Evolutionary conservation across 139 green algal genomes (phyloP).

Genomic region (Dunaliella sp.): DNA sequence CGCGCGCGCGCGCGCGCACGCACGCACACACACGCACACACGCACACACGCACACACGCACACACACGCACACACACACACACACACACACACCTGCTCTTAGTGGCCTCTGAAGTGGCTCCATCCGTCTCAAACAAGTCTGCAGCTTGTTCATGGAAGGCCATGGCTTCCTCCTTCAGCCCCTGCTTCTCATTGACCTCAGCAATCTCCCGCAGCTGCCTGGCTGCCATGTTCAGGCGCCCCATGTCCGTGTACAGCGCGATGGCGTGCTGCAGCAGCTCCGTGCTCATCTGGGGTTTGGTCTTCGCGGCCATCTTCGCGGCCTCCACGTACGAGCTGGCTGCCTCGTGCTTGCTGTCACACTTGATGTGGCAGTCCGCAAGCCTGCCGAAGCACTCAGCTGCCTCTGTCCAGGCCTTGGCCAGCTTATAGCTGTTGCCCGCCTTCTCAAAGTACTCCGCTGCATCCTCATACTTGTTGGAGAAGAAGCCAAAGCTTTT

Average conservation of each 20-base stretch:
- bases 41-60: not conserved
- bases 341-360: constrained; percentile 88
- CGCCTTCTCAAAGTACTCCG: constrained; percentile 88
- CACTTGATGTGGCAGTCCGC: constrained; percentile 81
- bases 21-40: not conserved
- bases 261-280: constrained; percentile 70
- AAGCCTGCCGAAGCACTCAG: constrained; percentile 75
- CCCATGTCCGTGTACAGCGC: constrained; percentile 93
- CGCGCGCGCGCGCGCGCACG: not conserved
- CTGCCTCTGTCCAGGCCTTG: constrained; percentile 77
- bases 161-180: constrained; percentile 67
- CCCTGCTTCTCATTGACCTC: constrained; percentile 83
- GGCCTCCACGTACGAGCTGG: constrained; percentile 81
- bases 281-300: constrained; percentile 20
- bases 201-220: constrained; percentile 81
- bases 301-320: constrained; percentile 79
- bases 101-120: constrained; percentile 74
- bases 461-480: constrained; percentile 87
- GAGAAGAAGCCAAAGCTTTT: constrained; percentile 78
- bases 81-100: constrained; percentile 46
- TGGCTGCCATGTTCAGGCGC: constrained; percentile 87
- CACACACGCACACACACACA: not conserved
- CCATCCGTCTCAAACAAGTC: constrained; percentile 87
- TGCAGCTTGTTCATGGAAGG: constrained; percentile 81
- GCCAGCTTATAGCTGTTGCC: constrained; percentile 94